A percentile compares a stretch with the other conserved stretches of the same genome.
Conservation (phyloP, 1,139 yeast genomes). For the Candida sojae region DNA sequence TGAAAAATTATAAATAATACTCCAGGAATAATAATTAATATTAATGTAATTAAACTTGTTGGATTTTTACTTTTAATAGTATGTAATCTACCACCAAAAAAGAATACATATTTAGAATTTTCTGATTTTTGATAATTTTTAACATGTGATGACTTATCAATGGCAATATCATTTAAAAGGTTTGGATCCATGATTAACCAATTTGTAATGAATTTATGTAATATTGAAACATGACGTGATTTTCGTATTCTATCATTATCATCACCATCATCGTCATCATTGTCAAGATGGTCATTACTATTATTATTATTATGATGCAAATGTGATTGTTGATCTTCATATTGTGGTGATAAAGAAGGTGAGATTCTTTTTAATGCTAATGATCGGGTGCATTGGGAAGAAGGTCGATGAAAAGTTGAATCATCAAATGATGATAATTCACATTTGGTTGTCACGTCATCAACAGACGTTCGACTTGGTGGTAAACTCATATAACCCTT, state of each 20-base stretch:
- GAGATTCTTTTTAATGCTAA: slow-evolving; percentile 1
- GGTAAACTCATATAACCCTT: neutral
- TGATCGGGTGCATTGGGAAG: neutral
- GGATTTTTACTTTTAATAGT: slow-evolving; percentile 38
- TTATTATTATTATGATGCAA: neutral
- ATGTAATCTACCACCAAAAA: slow-evolving; percentile 67
- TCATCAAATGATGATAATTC: slow-evolving; percentile 4
- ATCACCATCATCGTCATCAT: neutral
- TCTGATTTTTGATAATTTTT: slow-evolving; percentile 38
- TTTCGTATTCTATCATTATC: neutral
- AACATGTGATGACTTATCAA: slow-evolving; percentile 8
- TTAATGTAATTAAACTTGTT: slow-evolving; percentile 33
- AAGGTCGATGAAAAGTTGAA: slow-evolving; percentile 1
- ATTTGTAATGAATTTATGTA: slow-evolving; percentile 32
- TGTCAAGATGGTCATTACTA: neutral
- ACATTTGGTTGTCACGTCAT: neutral
- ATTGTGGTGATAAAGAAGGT: slow-evolving; percentile 5
- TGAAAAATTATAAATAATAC: slow-evolving; percentile 47
- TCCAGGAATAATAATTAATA: slow-evolving; percentile 44
- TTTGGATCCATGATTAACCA: slow-evolving; percentile 49
- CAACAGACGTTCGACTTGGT: neutral
- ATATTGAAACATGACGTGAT: slow-evolving; percentile 8
- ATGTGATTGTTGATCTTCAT: slow-evolving; percentile 2
- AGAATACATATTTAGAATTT: slow-evolving; percentile 41
- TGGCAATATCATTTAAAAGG: slow-evolving; percentile 7